phyloP scores from a whole-genome alignment of 1,284 basidiomycete genomes.

The Pseudozyma sp. region DNA sequence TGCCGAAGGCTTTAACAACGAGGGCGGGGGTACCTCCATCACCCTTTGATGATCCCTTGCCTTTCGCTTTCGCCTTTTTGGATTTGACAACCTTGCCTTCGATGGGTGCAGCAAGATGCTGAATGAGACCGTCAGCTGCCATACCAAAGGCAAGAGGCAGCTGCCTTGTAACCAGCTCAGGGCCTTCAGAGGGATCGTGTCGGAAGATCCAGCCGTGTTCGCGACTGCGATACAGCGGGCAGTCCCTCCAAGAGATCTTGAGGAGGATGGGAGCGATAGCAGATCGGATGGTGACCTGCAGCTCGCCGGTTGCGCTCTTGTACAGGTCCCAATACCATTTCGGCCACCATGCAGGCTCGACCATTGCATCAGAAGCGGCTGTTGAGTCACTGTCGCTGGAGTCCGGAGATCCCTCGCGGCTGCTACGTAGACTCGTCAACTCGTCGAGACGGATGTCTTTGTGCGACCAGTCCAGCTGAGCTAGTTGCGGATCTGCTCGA shows the following conservation, averaged over 20 bases:
- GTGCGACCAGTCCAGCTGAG: constrained; percentile 58
- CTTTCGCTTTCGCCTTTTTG: constrained; percentile 30
- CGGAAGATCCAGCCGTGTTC: constrained; percentile 89
- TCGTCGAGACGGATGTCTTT: constrained; percentile 41
- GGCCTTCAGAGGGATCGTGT: constrained; percentile 19
- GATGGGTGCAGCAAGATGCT: constrained; percentile 37
- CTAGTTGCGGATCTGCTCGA: constrained; percentile 39
- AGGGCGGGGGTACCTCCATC: constrained; percentile 18
- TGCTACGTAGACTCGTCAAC: constrained; percentile 23
- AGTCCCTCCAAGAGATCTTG: constrained; percentile 85
- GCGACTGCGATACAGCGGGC: constrained; percentile 86
- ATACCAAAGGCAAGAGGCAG: constrained; percentile 51
- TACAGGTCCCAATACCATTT: constrained; percentile 96
- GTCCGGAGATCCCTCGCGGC: constrained; percentile 3
- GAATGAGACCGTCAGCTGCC: constrained; percentile 48
- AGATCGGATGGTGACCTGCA: constrained; percentile 88
- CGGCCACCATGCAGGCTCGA: constrained; percentile 73
- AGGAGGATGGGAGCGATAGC: constrained; percentile 87
- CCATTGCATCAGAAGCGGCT: constrained; percentile 8
- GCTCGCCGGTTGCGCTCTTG: constrained; percentile 68
- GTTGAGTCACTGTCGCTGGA: constrained; percentile 2
- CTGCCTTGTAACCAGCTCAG: constrained; percentile 44
- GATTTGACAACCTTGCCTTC: constrained; percentile 21
- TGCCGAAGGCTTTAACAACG: constrained; percentile 34
- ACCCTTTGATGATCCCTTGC: constrained; percentile 15